Percentiles rank a stretch among this genome's conserved stretches.
These are phyloP conservation scores for Euphorbia pulcherrima DNA, from an alignment of 345 rosid species.

Conservation along the genomic window DNA sequence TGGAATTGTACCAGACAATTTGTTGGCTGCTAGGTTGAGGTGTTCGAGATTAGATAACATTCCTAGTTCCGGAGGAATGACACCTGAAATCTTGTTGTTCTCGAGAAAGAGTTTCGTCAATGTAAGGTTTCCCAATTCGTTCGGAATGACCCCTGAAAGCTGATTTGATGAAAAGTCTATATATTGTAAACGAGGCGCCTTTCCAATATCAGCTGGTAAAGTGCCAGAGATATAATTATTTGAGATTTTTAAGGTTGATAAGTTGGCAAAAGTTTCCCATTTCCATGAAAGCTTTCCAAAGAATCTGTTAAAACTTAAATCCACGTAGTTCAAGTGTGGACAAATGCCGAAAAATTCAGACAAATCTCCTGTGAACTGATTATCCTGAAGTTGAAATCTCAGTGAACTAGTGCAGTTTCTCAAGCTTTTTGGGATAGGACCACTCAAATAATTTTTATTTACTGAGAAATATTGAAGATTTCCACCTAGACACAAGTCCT, in stretches of 20 bases:
- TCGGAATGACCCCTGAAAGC: slow-evolving; percentile 12
- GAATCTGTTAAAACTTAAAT: slow-evolving; percentile 33
- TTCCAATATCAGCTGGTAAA: slow-evolving; percentile 26
- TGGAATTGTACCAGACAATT: slow-evolving; percentile 27
- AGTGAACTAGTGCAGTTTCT: slow-evolving; percentile 34
- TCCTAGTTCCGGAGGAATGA: slow-evolving; percentile 25
- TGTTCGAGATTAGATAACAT: slow-evolving; percentile 18
- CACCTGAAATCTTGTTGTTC: slow-evolving; percentile 18
- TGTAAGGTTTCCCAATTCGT: slow-evolving; percentile 3
- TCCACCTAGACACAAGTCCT: slow-evolving; percentile 16
- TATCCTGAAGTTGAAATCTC: slow-evolving; percentile 24
- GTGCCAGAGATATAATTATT: slow-evolving; percentile 8
- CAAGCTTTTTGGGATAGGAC: slow-evolving; percentile 24
- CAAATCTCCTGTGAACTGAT: slow-evolving; percentile 27
- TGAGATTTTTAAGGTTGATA: neutral
- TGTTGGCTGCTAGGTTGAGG: slow-evolving; percentile 27
- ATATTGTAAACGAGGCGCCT: slow-evolving; percentile 10
- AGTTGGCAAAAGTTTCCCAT: neutral
- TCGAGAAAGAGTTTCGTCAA: slow-evolving; percentile 12
- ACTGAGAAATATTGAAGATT: slow-evolving; percentile 12
- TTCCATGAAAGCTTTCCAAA: slow-evolving; percentile 26
- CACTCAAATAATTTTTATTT: slow-evolving; percentile 25
- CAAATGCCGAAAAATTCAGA: slow-evolving; percentile 24
- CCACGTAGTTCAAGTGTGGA: slow-evolving; percentile 24
- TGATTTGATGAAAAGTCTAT: slow-evolving; percentile 20